Conservation (phyloP, 2,329 filamentous ascomycete species). For the Colletotrichum karsti region DNA sequence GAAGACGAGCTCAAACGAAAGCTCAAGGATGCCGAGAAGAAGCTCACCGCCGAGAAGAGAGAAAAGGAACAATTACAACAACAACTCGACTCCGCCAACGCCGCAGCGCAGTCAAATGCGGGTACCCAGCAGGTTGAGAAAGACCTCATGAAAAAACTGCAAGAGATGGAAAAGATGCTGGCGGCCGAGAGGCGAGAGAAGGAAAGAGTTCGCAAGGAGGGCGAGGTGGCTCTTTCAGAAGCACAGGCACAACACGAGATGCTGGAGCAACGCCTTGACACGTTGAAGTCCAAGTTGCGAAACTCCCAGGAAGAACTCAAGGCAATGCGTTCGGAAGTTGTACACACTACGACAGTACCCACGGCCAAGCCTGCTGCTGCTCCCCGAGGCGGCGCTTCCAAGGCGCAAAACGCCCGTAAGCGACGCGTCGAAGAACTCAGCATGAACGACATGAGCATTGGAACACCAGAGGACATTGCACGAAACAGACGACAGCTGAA, state of each 20-base stretch:
- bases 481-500: conserved; percentile 56
- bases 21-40: conserved; percentile 46
- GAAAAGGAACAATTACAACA: conserved; percentile 23
- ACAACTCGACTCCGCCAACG: conserved; percentile 59
- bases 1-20: conserved; percentile 47
- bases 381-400: not conserved
- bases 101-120: conserved; percentile 68
- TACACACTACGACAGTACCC: conserved; percentile 30
- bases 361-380: conserved; percentile 30
- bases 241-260: conserved; percentile 69
- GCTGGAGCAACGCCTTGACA: conserved; percentile 76
- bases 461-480: conserved; percentile 53
- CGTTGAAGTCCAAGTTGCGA: conserved; percentile 74
- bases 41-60: conserved; percentile 40
- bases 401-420: conserved; percentile 51
- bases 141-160: conserved; percentile 45
- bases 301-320: conserved; percentile 78
- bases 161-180: conserved; percentile 45
- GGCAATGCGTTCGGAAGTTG: conserved; percentile 54
- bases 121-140: conserved; percentile 56
- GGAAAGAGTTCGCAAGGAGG: conserved; percentile 53
- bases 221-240: conserved; percentile 65
- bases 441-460: conserved; percentile 54
- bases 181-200: conserved; percentile 52
- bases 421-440: conserved; percentile 54